Percentiles rank a stretch among this genome's conserved stretches.
phyloP scores from a whole-genome alignment of 495 filamentous ascomycete genomes.

The Penicillium canariense region DNA sequence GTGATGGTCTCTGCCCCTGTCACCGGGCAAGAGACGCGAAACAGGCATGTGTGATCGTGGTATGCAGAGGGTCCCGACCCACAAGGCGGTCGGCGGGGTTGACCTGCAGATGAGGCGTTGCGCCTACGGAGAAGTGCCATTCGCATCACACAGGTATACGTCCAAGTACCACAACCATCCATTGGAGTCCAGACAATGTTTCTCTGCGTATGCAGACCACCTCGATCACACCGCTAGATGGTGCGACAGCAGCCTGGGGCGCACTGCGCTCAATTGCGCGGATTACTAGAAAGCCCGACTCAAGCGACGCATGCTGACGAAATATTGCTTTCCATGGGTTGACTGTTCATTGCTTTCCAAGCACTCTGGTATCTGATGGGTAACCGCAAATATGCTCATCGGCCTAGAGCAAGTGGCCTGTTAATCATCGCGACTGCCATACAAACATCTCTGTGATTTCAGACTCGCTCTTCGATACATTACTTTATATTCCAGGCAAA shows the following conservation, averaged over 20 bases:
- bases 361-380: neutral
- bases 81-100: neutral
- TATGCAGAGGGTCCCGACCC: neutral
- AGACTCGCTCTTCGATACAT: neutral
- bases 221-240: neutral
- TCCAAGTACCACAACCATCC: neutral
- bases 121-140: neutral
- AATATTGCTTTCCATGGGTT: too few relatives aligned
- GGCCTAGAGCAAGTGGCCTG: neutral
- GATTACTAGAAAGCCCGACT: neutral
- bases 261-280: conserved; percentile 5
- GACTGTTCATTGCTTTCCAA: neutral
- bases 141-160: neutral
- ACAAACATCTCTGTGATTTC: neutral
- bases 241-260: neutral
- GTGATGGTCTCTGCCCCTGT: neutral
- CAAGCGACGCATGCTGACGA: too few relatives aligned
- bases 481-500: neutral
- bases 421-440: neutral
- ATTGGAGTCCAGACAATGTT: neutral
- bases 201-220: neutral
- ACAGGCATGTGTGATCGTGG: neutral
- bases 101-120: neutral
- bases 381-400: neutral
- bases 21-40: neutral